Base-by-base conservation (phyloP, 257 asterid species). In the Salvia hispanica region DNA sequence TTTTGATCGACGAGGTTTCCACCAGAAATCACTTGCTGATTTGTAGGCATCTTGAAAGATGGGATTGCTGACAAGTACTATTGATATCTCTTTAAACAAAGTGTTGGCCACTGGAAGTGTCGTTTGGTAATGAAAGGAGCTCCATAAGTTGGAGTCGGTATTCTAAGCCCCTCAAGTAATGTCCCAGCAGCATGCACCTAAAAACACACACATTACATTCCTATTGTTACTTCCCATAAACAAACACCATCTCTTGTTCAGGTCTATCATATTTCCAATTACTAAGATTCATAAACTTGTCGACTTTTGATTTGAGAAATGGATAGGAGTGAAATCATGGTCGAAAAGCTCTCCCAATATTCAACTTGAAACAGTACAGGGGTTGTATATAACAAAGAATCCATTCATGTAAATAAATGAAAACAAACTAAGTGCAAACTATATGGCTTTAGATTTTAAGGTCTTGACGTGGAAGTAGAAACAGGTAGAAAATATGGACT, bases 171-270 rank as follows among this genome's bases (percentile, higher is more conserved):
- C 96, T 85, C 37, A 93, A 82, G 79, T 90, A 90, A 85, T 90
- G 97, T 64, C 99, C 99, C 70, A 93, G 71, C 72, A 90, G 77
- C 97, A 93, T 88, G 82, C 95, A 90, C 98, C 97, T 93, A 65
- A 54, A 64, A 54, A 64, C 44, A 60, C 56, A 60, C 56, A 6
- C 12, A 8, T 8, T 12, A 40, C 11, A 40, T 40, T 40, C 45
- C 45, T 1, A 40, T 7, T 40, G 11, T 40, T 40, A 40, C 0
- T 40, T 40, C 9, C 45, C 45, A 7, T 2, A 34, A 34, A 7
- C 11, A 40, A 40, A 40, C 45, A 40, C 3, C 45, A 40, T 40
- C 39, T 34, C 39, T 34, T 34, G 6, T 34, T 34, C 39, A 34
- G 5, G 39, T 34, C 8, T 8, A 39, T 39, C 43, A 39, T 39